A percentile compares a stretch with the other conserved stretches of the same genome.
phyloP scores from a whole-genome alignment of 768 basidiomycete species.

The Termitomyces sp. region DNA sequence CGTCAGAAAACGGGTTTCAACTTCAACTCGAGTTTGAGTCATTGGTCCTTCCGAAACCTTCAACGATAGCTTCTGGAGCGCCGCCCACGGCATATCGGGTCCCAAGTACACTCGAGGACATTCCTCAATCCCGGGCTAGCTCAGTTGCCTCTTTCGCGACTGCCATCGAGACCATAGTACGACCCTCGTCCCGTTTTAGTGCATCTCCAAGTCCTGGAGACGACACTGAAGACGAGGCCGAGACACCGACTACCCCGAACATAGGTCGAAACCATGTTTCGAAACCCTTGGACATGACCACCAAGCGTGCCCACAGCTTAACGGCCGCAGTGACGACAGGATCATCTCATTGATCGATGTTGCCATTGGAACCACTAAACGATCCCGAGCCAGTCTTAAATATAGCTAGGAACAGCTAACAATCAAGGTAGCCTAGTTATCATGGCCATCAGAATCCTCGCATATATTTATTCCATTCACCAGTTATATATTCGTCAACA shows the following conservation, averaged over 20 bases:
- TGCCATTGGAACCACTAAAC: background rate
- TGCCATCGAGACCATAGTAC: conserved; percentile 27
- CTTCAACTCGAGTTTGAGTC: background rate
- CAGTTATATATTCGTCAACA: too few species aligned
- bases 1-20: background rate
- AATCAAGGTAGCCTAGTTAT: background rate
- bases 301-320: background rate
- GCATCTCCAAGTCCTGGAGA: background rate
- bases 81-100: conserved; percentile 12
- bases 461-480: background rate
- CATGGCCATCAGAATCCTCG: background rate
- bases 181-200: conserved; percentile 5
- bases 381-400: background rate
- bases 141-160: conserved; percentile 32
- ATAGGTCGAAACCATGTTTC: conserved; percentile 5
- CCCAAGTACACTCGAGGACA: conserved; percentile 8
- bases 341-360: background rate
- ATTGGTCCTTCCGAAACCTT: conserved; percentile 6
- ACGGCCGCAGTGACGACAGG: background rate
- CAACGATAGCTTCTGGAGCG: conserved; percentile 2
- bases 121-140: conserved; percentile 20
- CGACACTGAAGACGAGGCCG: conserved; percentile 6
- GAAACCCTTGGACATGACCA: conserved; percentile 3
- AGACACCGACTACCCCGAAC: conserved; percentile 16
- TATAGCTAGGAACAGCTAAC: background rate